phyloP scores from a whole-genome alignment of 352 stramenopile species.

The Aphanomyces astaci region DNA sequence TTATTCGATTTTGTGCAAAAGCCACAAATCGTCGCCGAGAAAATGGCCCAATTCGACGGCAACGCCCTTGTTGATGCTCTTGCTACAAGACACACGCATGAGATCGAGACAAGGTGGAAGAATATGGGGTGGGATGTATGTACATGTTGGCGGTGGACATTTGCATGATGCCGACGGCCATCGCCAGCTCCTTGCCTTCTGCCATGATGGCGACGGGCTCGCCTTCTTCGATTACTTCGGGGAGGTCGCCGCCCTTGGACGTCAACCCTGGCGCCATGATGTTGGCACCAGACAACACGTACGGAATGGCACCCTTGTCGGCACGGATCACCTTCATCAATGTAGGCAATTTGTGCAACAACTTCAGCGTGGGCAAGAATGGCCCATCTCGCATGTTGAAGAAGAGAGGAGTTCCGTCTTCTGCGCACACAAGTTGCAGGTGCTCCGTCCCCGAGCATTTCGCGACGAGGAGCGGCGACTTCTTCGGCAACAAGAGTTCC shows the following conservation, averaged over 20 bases:
- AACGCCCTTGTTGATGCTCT: conserved; percentile 93
- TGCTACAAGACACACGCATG: conserved; percentile 34
- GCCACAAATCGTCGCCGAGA: conserved; percentile 96
- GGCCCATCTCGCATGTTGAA: conserved; percentile 95
- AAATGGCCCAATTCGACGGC: conserved; percentile 96
- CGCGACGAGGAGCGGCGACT: conserved; percentile 86
- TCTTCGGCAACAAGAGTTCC: conserved; percentile 90
- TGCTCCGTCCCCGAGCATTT: conserved; percentile 83
- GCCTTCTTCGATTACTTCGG: conserved; percentile 71
- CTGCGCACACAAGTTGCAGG: conserved; percentile 84
- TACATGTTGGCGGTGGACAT: conserved; percentile 96
- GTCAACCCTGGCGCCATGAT: conserved; percentile 98
- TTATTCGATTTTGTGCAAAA: conserved; percentile 72
- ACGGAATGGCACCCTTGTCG: conserved; percentile 97
- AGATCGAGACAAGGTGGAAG: too few relatives aligned
- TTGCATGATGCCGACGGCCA: conserved; percentile 94
- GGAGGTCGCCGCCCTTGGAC: conserved; percentile 90
- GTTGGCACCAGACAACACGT: conserved; percentile 95
- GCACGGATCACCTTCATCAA: conserved; percentile 92
- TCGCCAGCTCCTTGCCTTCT: conserved; percentile 95
- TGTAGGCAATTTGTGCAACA: conserved; percentile 91
- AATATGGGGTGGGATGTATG: too few relatives aligned
- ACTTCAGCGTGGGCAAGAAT: conserved; percentile 94
- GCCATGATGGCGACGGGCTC: conserved; percentile 93
- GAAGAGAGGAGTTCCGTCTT: conserved; percentile 88